A percentile compares a stretch with the other conserved stretches of the same genome.
These are phyloP conservation scores for Pichia sp. DNA, from an alignment of 1,139 yeast genomes.

Conservation along the genomic window DNA sequence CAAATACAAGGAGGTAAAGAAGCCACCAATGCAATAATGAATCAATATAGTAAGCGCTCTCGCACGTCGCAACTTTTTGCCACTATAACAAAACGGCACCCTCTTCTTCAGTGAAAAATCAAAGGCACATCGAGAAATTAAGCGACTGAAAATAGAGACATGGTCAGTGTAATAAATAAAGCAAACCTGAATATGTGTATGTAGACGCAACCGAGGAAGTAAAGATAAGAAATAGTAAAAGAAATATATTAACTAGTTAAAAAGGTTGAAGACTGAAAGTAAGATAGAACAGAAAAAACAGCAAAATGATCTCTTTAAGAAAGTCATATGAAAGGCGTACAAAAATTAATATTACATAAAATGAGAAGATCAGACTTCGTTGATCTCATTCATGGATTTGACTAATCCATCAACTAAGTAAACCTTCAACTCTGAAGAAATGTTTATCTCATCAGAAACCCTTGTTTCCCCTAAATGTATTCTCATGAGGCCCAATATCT, in stretches of 20 bases:
- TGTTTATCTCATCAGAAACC: constrained; percentile 7
- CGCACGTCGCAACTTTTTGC: neutral
- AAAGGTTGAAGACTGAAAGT: neutral
- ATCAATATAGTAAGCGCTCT: neutral
- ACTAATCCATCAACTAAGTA: constrained; percentile 25
- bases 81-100: neutral
- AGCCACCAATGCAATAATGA: neutral
- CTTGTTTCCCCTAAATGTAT: constrained; percentile 24
- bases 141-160: no score
- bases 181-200: no score
- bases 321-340: neutral
- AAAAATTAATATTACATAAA: neutral
- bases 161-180: no score
- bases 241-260: neutral
- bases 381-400: constrained; percentile 22
- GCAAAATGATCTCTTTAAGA: neutral
- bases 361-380: constrained; percentile 11
- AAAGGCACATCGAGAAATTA: no score
- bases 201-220: no score
- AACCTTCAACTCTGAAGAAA: constrained; percentile 18
- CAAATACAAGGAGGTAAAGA: neutral
- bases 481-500: constrained; percentile 27
- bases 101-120: neutral
- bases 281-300: neutral
- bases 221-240: neutral